Evolutionary conservation across 176 grass and related monocot species (phyloP), one percentile per base, ranked within the genome.

Genomic region (Ananas comosus): DNA sequence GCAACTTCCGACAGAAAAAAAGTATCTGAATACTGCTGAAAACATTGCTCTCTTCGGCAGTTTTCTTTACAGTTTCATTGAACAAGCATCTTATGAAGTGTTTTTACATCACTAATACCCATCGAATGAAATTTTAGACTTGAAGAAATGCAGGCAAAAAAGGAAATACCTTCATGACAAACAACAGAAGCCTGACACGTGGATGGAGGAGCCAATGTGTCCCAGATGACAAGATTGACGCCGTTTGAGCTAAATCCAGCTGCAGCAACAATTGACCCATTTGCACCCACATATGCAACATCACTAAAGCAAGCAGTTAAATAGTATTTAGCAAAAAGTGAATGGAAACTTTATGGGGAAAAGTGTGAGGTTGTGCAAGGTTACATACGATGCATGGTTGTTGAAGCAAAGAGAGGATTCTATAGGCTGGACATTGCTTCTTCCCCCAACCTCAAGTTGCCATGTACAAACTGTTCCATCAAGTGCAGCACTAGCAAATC

Each of bases 401-500:
- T 86, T 81, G 79, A 92, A 96, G 79, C 86, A 96, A 48, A 83
- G 56, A 51, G 86, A 85, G 71, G 93, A 96, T 58, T 92, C 88
- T 48, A 75, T 82, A 29, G 93, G 88, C 75, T 87, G 83, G 19
- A 96, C 76, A 72, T 92, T 96, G 81, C 86, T 96, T 83, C 86
- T 87, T 83, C 92, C 88, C 42, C 92, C 88, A 69, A 91, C 88
- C 66, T 96, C 92, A 74, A 89, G 66, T 78, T 91, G 88, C 92
- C 92, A 96, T 81, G 79, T 89, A 67, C 83, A 87, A 80, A 96
- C 54, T 53, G 86, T 92, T 66, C 93, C 93, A 89, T 96, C 86
- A 76, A 86, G 83, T 80, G 93, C 88, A 73, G 86, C 83, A 81
- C 81, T 92, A 53, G 93, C 86, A 69, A 92, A 96, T 67, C 93